Evolutionary conservation across 257 asterid genomes (phyloP), one percentile per base, ranked within the genome.

Genomic region (Paraleonurus japonicus): DNA sequence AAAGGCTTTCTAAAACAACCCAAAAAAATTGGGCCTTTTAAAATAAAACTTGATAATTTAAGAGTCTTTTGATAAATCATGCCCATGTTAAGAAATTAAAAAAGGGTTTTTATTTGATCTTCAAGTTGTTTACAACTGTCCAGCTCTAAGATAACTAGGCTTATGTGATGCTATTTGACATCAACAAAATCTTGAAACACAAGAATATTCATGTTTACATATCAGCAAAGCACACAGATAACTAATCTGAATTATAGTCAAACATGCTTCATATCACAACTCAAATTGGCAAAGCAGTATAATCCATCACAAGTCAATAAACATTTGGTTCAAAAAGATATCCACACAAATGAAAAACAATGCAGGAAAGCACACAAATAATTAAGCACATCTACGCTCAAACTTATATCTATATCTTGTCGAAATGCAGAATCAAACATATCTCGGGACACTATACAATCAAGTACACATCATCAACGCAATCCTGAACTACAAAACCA

Each of bases 381-480:
- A 30, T 28, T 33, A 16, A 60, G 20, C 19, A 26, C 64, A 51
- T 24, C 13, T 17, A 50, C 30, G 53, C 30, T 32, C 13, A 20
- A 54, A 28, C 58, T 39, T 65, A 12, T 9, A 55, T 64, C 66
- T 23, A 23, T 43, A 63, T 54, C 39, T 33, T 53, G 41, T 63
- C 71, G 27, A 19, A 53, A 32, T 32, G 65, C 62, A 62, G 53
- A 32, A 30, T 8, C 66, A 28, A 59, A 3, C 30, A 45, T 32
- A 20, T 24, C 39, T 3, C 35, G 17, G 53, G 61, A 27, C 69
- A 51, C 73, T 80, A 47, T 73, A 80, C 76, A 76, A 19, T 47
- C 68, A 30, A 58, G 71, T 58, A 33, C 66, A 60, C 51, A 28
- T 30, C 37, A 23, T 65, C 73, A 71, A 37, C 61, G 5, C 23